Conservation (phyloP, 148 eudicot species). For the Vaccinium corymbosum region DNA sequence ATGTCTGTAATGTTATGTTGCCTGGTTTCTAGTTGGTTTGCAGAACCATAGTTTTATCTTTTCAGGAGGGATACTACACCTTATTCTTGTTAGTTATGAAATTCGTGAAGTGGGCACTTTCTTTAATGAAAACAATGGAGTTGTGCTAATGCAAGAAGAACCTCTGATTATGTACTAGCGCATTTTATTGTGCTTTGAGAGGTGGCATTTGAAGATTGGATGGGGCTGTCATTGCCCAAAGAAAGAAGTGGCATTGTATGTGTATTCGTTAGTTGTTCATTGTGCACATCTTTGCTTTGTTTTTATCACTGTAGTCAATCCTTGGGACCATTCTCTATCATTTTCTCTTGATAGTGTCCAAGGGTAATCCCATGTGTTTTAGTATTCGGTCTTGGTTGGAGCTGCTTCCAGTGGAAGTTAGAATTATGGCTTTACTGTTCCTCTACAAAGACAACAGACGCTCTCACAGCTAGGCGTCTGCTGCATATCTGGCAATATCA, state of each 20-base stretch:
- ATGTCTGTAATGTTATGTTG: background rate
- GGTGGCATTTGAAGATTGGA: constrained; percentile 1
- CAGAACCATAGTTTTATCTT: background rate
- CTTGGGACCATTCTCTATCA: background rate
- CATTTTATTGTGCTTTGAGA: constrained; percentile 5
- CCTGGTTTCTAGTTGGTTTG: background rate
- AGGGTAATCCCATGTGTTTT: background rate
- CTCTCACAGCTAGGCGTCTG: background rate
- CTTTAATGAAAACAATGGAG: background rate
- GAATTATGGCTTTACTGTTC: background rate
- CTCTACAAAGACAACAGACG: no score
- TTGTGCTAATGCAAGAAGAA: background rate
- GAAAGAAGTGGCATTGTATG: background rate
- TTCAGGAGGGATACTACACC: background rate
- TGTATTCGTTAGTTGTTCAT: background rate
- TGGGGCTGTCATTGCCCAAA: background rate
- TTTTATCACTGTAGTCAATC: background rate
- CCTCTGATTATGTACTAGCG: background rate
- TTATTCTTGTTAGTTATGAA: background rate
- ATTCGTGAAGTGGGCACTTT: background rate
- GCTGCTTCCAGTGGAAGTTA: background rate
- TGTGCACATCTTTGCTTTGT: background rate
- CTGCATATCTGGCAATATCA: background rate
- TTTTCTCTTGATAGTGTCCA: background rate
- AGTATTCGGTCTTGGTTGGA: background rate